phyloP scores from a whole-genome alignment of 306 rosid species.

The Urtica urens region DNA sequence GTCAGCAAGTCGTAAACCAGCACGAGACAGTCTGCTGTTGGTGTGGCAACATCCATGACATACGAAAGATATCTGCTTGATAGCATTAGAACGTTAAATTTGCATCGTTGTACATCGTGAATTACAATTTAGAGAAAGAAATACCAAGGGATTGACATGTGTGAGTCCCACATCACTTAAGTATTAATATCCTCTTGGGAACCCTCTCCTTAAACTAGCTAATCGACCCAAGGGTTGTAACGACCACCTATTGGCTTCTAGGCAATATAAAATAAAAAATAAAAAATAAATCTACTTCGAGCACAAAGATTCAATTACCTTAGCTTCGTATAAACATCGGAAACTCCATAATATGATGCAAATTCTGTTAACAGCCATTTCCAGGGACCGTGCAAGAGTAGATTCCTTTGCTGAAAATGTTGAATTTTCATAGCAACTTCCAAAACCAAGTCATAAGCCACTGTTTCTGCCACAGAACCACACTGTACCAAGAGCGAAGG shows the following conservation, averaged over 20 bases:
- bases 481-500: conserved; percentile 34
- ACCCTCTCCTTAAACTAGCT: no score
- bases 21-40: conserved; percentile 91
- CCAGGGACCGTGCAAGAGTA: conserved; percentile 78
- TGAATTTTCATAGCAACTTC: conserved; percentile 94
- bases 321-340: conserved; percentile 78
- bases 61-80: conserved; percentile 71
- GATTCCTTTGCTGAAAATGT: conserved; percentile 77
- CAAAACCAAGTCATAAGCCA: conserved; percentile 79
- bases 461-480: conserved; percentile 95
- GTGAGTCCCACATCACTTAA: no score
- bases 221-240: no score
- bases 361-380: conserved; percentile 92
- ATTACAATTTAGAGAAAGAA: no score
- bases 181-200: no score
- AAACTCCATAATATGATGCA: conserved; percentile 87
- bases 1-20: conserved; percentile 60
- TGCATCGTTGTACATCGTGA: no score
- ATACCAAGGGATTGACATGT: no score
- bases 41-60: conserved; percentile 96
- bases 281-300: no score
- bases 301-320: conserved; percentile 41
- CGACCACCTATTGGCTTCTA: no score
- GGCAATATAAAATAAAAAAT: no score
- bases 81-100: conserved; percentile 12